These are phyloP conservation scores for Daldinia eschscholtzii DNA, from an alignment of 2,329 filamentous ascomycete genomes.

Conservation along the genomic window DNA sequence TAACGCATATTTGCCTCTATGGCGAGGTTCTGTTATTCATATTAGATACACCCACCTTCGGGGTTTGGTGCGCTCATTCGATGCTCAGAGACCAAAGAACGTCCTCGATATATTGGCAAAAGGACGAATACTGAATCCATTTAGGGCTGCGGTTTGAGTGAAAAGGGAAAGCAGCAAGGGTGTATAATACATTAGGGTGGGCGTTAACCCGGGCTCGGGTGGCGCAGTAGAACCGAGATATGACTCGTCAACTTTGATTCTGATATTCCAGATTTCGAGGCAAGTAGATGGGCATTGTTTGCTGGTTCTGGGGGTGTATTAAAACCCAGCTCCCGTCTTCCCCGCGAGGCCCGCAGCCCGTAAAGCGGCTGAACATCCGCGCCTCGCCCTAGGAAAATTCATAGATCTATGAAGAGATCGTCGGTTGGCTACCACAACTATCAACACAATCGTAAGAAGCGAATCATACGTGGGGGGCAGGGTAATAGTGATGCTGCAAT, in stretches of 20 bases:
- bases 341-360: slow-evolving; percentile 44
- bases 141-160: slow-evolving; percentile 29
- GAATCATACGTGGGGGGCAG: slow-evolving; percentile 40
- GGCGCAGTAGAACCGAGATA: slow-evolving; percentile 37
- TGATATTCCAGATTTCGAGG: slow-evolving; percentile 39
- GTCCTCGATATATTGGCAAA: slow-evolving; percentile 12
- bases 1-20: slow-evolving; percentile 38
- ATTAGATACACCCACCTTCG: slow-evolving; percentile 27
- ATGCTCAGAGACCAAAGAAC: slow-evolving; percentile 12
- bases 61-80: slow-evolving; percentile 21
- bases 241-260: slow-evolving; percentile 37
- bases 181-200: slow-evolving; percentile 13
- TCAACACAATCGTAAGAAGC: slow-evolving; percentile 30
- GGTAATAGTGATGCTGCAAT: slow-evolving; percentile 39
- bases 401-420: slow-evolving; percentile 39
- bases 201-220: slow-evolving; percentile 29
- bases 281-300: slow-evolving; percentile 35
- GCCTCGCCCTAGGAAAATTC: slow-evolving; percentile 30
- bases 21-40: slow-evolving; percentile 27
- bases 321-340: slow-evolving; percentile 41
- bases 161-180: slow-evolving; percentile 19
- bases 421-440: slow-evolving; percentile 32
- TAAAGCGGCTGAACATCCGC: slow-evolving; percentile 43
- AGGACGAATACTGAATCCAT: slow-evolving; percentile 25
- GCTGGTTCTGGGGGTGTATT: slow-evolving; percentile 27